Percentiles rank a stretch among this genome's conserved stretches.
Conservation (phyloP, 202 grass and related monocot species). For the Digitaria exilis region DNA sequence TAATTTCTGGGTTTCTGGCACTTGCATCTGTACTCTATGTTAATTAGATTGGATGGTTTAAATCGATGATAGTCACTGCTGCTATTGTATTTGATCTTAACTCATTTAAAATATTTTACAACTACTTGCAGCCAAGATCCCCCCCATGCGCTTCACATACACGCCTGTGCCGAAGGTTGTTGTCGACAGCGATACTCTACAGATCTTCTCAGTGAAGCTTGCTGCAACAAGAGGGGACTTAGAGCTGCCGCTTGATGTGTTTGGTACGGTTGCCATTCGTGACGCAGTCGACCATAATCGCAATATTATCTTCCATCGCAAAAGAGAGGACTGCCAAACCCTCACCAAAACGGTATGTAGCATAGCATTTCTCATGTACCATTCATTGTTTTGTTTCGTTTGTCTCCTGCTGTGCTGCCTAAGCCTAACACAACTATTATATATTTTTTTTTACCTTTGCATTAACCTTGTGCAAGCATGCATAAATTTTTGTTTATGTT, state of each 20-base stretch:
- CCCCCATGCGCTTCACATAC: background rate
- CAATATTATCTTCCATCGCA: slow-evolving; percentile 1
- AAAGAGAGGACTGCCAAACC: background rate
- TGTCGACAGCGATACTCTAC: background rate
- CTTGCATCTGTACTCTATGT: no score
- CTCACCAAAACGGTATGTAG: background rate
- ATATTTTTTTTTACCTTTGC: background rate
- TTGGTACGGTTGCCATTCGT: background rate
- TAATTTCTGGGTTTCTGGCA: no score
- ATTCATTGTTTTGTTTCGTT: background rate
- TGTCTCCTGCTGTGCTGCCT: background rate
- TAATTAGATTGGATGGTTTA: no score
- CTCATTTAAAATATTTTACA: background rate
- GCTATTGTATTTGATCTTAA: background rate
- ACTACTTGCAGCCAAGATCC: background rate
- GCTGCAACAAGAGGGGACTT: background rate
- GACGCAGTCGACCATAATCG: background rate
- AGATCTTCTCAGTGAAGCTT: slow-evolving; percentile 6
- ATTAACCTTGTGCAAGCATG: background rate
- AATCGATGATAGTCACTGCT: no score
- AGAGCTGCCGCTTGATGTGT: no score
- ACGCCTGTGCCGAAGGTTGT: fast-evolving
- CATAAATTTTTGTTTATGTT: background rate
- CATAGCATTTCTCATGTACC: background rate
- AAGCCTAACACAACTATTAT: background rate